Conservation (phyloP, 164 flowering plant genomes). For the Houttuynia cordata region DNA sequence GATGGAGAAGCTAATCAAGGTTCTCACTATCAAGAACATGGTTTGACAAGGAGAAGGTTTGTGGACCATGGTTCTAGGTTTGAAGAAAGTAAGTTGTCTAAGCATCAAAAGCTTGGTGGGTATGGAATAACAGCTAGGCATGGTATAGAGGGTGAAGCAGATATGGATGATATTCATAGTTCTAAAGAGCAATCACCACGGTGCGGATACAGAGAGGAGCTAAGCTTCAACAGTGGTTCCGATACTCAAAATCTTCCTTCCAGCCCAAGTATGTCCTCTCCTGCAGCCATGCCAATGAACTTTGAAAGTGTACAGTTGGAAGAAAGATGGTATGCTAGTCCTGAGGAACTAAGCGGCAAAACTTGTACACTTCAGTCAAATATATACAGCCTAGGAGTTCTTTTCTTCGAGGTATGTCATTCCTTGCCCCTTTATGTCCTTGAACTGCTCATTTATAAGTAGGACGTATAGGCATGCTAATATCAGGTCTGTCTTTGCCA, state of each 20-base stretch:
- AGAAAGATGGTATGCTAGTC: conserved; percentile 80
- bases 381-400: conserved; percentile 78
- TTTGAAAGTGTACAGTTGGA: conserved; percentile 30
- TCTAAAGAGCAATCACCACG: conserved; percentile 11
- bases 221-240: conserved; percentile 6
- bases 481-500: too few relatives aligned
- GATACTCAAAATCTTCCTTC: conserved; percentile 12
- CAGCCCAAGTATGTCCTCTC: conserved; percentile 9
- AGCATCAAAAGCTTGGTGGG: conserved; percentile 30
- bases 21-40: conserved; percentile 9
- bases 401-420: conserved; percentile 76
- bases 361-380: conserved; percentile 47
- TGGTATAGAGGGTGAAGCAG: conserved; percentile 17
- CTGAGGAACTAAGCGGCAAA: conserved; percentile 43
- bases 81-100: conserved; percentile 6
- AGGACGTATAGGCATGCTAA: too few relatives aligned
- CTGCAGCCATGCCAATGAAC: conserved; percentile 8
- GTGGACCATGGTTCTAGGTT: conserved; percentile 12
- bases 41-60: conserved; percentile 27
- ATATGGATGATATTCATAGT: conserved; percentile 5
- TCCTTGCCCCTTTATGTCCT: not conserved
- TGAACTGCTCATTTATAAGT: not conserved
- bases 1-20: conserved; percentile 13
- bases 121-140: conserved; percentile 6
- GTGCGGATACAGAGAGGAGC: conserved; percentile 9